Base-by-base conservation (phyloP, 1,284 basidiomycete species). In the Trichosporon sp. region DNA sequence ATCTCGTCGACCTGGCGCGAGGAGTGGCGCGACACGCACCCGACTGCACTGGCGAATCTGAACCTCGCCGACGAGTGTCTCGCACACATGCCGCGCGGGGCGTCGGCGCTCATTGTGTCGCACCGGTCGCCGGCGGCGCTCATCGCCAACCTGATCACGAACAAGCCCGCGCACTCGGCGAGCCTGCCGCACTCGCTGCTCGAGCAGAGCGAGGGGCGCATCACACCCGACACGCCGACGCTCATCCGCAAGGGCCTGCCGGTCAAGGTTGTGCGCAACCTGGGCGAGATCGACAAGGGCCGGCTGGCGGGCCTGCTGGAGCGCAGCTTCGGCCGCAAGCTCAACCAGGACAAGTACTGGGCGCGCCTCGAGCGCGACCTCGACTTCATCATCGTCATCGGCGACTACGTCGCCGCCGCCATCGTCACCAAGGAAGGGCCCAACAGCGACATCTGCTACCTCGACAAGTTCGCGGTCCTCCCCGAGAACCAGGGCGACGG, bases 401-500 rank as follows among this genome's bases (percentile, higher is more conserved):
- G 96, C 70, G 96, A 99, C 83, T 99, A 99, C 81, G 90, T 90
- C 15, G 97, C 95, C 60, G 93, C 93, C 2, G 97, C 96, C 3
- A 89, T 99, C 74, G 95, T 98, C 67, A 99, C 97, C 18, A 89
- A 89, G 72, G 96, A 99, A 80, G 84, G 81, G 1, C 67, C 44
- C 60, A 58, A 47, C 29, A 70, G 75, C 27, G 76, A 83, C 0
- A 91, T 99, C 71, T 90, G 92, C 15, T 99, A 99, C 82, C 88
- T 99, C 65, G 97, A 99, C 87, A 99, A 99, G 83, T 99, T 99
- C 81, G 96, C 95, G 15, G 95, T 99, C 51, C 86, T 96, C 58
- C 97, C 97, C 0, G 89, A 87, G 70, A 89, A 98, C 81, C 97
- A 99, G 82, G 97, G 97, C 18, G 95, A 98, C 78, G 97, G 97